These are phyloP conservation scores for Tetracladium maxilliforme DNA, from an alignment of 2,329 filamentous ascomycete genomes.

Conservation along the genomic window DNA sequence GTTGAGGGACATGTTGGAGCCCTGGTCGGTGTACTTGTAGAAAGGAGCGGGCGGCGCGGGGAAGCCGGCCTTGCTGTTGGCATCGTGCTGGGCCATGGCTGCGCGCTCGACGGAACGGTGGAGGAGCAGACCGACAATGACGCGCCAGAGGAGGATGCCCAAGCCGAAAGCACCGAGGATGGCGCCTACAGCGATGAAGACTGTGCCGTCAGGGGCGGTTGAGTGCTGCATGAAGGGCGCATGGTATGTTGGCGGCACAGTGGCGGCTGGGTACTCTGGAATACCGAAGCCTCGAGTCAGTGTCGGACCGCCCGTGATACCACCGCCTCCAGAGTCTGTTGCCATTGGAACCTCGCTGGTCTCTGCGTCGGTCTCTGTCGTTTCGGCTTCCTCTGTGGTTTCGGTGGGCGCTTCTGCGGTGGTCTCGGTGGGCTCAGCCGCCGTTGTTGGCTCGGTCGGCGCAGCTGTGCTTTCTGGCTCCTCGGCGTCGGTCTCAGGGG, in stretches of 20 bases:
- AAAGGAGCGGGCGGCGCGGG: slow-evolving; percentile 40
- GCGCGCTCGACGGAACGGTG: slow-evolving; percentile 83
- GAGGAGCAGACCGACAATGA: slow-evolving; percentile 75
- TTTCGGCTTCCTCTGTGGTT: slow-evolving; percentile 6
- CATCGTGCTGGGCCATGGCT: slow-evolving; percentile 56
- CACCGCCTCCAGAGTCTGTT: slow-evolving; percentile 1
- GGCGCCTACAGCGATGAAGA: slow-evolving; percentile 90
- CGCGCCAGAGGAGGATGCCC: slow-evolving; percentile 77
- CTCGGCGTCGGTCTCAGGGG: no score
- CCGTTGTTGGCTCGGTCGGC: slow-evolving; percentile 7
- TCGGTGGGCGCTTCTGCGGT: slow-evolving; percentile 7
- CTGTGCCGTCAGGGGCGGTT: slow-evolving; percentile 73
- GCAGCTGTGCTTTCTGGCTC: no score
- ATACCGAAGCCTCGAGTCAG: slow-evolving; percentile 36
- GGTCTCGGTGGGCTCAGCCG: slow-evolving; percentile 6
- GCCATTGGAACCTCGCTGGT: slow-evolving; percentile 1
- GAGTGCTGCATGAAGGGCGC: slow-evolving; percentile 91
- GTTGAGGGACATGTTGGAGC: slow-evolving; percentile 12
- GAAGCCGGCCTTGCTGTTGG: slow-evolving; percentile 56
- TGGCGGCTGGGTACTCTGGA: slow-evolving; percentile 45
- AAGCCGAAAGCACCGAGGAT: slow-evolving; percentile 72
- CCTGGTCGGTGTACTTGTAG: slow-evolving; percentile 49
- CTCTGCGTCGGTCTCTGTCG: slow-evolving; percentile 2
- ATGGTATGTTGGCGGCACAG: slow-evolving; percentile 67
- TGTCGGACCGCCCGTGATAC: slow-evolving; percentile 26